A percentile compares a stretch with the other conserved stretches of the same genome.
These are phyloP conservation scores for Metarhizium anisopliae DNA, from an alignment of 2,329 filamentous ascomycete genomes.

Conservation along the genomic window DNA sequence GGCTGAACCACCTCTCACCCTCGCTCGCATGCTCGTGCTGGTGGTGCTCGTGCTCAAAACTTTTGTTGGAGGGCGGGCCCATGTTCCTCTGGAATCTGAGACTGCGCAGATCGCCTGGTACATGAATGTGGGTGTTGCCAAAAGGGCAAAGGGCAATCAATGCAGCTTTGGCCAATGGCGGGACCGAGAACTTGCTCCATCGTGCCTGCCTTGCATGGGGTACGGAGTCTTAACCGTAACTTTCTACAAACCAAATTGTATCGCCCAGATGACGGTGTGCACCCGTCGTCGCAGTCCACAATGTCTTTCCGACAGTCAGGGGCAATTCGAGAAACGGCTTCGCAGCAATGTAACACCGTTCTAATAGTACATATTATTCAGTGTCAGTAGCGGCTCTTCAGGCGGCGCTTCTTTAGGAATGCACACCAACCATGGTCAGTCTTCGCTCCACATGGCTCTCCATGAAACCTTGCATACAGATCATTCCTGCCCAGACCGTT, in stretches of 20 bases:
- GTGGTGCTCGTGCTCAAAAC: background rate
- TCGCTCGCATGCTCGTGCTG: background rate
- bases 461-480: background rate
- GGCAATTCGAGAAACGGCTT: background rate
- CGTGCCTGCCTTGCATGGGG: background rate
- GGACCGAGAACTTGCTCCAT: background rate
- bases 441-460: background rate
- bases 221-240: background rate
- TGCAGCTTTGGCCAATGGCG: background rate
- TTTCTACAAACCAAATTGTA: too few relatives aligned
- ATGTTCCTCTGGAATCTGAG: slow-evolving; percentile 19
- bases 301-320: background rate
- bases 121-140: background rate
- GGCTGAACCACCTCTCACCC: background rate
- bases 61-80: background rate
- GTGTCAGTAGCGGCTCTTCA: background rate
- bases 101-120: slow-evolving; percentile 24
- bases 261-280: too few relatives aligned
- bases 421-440: background rate
- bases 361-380: background rate
- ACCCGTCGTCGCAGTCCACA: too few relatives aligned
- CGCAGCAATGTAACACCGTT: background rate
- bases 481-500: background rate
- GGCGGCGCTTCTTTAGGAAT: background rate
- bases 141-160: background rate